phyloP scores from a whole-genome alignment of 2,329 filamentous ascomycete species.

The Penicillium olsonii region DNA sequence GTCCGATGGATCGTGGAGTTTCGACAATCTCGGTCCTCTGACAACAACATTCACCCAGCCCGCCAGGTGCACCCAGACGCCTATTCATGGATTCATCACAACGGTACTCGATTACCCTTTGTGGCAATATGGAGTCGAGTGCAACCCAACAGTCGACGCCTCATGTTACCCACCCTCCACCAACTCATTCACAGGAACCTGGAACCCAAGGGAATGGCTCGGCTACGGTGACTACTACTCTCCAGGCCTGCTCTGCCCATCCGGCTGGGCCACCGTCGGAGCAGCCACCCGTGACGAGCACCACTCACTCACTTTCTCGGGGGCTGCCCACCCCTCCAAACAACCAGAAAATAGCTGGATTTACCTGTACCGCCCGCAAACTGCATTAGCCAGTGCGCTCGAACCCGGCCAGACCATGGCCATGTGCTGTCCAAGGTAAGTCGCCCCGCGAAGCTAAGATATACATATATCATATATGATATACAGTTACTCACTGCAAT shows the following conservation, averaged over 20 bases:
- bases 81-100: neutral
- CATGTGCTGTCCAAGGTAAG: slow-evolving; percentile 13
- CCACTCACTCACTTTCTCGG: neutral
- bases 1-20: neutral
- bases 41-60: neutral
- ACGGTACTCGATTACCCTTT: neutral
- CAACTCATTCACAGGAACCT: neutral
- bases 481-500: slow-evolving; percentile 26
- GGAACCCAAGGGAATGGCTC: neutral
- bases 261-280: slow-evolving; percentile 16
- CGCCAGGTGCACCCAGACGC: neutral
- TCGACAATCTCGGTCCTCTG: neutral
- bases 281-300: slow-evolving; percentile 3
- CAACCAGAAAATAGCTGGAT: too few relatives aligned
- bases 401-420: slow-evolving; percentile 9
- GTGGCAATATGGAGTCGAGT: neutral
- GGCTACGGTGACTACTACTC: slow-evolving; percentile 9
- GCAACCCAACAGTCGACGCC: neutral
- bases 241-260: slow-evolving; percentile 17
- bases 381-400: neutral
- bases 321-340: neutral
- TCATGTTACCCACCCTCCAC: neutral
- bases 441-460: slow-evolving; percentile 9
- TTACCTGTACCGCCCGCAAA: neutral
- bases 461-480: too few relatives aligned